Evolutionary conservation across 768 basidiomycete genomes (phyloP).

Genomic region (Artomyces pyxidatus): DNA sequence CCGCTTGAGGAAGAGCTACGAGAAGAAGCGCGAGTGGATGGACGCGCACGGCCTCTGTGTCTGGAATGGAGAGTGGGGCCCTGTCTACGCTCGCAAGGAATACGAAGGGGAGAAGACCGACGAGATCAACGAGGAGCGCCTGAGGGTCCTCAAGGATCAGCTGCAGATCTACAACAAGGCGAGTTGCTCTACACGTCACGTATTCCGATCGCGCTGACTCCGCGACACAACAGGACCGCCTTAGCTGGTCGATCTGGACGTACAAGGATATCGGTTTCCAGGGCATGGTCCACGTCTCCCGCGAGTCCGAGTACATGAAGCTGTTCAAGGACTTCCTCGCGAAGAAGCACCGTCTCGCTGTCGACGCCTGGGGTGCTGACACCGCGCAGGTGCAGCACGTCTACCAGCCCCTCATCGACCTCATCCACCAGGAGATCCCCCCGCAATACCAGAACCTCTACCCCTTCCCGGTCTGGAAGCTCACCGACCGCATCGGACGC

Average conservation of each 20-base stretch:
- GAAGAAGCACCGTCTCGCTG: constrained; percentile 71
- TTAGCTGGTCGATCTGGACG: constrained; percentile 82
- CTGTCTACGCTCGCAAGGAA: constrained; percentile 61
- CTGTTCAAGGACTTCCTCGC: constrained; percentile 61
- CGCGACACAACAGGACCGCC: constrained; percentile 55
- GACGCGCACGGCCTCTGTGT: constrained; percentile 55
- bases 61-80: constrained; percentile 82
- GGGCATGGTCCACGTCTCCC: constrained; percentile 73
- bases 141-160: constrained; percentile 65
- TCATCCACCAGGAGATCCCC: constrained; percentile 47
- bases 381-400: constrained; percentile 43
- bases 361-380: constrained; percentile 76
- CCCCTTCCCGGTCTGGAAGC: constrained; percentile 57
- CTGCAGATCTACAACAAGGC: constrained; percentile 62
- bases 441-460: constrained; percentile 47
- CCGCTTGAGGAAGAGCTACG: constrained; percentile 49
- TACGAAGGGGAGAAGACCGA: constrained; percentile 49
- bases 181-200: constrained; percentile 6
- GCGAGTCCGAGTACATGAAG: constrained; percentile 62
- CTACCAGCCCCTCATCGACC: constrained; percentile 60
- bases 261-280: constrained; percentile 86
- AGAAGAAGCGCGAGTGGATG: constrained; percentile 76
- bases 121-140: constrained; percentile 55
- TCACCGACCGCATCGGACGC: constrained; percentile 45
- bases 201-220: not conserved